phyloP scores from a whole-genome alignment of 192 early-diverging fungal genomes.

The Coemansia sp. region DNA sequence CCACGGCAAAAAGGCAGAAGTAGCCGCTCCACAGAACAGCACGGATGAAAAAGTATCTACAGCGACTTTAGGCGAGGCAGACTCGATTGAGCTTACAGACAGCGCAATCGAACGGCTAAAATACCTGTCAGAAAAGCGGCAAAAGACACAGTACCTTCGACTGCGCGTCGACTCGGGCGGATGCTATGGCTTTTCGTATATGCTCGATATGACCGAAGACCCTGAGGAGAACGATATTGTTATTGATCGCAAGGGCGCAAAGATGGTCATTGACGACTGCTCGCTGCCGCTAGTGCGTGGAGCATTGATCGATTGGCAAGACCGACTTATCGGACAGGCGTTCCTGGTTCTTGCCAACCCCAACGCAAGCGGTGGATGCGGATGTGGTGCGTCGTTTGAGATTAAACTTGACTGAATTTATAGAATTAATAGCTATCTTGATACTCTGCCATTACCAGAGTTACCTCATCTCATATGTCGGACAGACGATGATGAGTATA shows the following conservation, averaged over 20 bases:
- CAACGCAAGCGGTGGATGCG: conserved; percentile 66
- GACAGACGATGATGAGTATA: too few relatives aligned
- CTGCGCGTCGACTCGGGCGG: conserved; percentile 81
- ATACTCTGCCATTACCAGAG: too few relatives aligned
- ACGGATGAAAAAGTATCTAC: background rate
- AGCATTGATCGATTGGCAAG: conserved; percentile 73
- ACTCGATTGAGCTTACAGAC: conserved; percentile 31
- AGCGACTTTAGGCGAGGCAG: conserved; percentile 11
- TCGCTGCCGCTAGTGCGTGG: conserved; percentile 74
- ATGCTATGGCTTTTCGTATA: conserved; percentile 85
- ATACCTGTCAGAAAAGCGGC: conserved; percentile 36
- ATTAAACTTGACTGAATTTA: conserved; percentile 54
- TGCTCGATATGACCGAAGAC: conserved; percentile 67
- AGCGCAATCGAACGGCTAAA: conserved; percentile 41
- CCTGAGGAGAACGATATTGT: conserved; percentile 69
- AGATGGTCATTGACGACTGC: conserved; percentile 68
- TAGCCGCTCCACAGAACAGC: conserved; percentile 2
- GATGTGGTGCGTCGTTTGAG: conserved; percentile 69
- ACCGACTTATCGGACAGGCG: conserved; percentile 76
- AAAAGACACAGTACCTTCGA: conserved; percentile 59
- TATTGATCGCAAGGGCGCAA: conserved; percentile 68
- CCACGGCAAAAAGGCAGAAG: conserved; percentile 15
- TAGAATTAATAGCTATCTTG: background rate
- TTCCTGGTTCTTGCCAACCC: conserved; percentile 78
- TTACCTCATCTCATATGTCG: background rate